A percentile compares a stretch with the other conserved stretches of the same genome.
phyloP scores from a whole-genome alignment of 2,329 filamentous ascomycete species.

The Fusarium compactum region DNA sequence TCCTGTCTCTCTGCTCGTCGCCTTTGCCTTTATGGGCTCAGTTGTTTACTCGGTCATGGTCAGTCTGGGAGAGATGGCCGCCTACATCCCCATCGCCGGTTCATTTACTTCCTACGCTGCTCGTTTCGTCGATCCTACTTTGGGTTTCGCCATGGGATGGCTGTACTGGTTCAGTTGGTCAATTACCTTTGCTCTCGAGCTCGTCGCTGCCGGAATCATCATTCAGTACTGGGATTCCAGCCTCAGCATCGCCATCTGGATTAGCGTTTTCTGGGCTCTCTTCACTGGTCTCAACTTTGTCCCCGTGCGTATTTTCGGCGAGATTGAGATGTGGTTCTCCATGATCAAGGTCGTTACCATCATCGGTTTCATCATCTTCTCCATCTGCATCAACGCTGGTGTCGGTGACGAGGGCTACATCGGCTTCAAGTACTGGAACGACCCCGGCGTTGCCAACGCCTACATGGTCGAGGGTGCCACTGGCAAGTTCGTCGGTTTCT shows the following conservation, averaged over 20 bases:
- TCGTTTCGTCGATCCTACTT: conserved; percentile 78
- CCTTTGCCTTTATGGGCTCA: conserved; percentile 76
- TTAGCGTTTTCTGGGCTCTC: conserved; percentile 77
- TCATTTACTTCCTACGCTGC: conserved; percentile 82
- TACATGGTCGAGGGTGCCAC: conserved; percentile 66
- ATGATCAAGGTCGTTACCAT: conserved; percentile 82
- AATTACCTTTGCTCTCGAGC: conserved; percentile 78
- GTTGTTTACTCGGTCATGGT: conserved; percentile 83
- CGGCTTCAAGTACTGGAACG: conserved; percentile 78
- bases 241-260: conserved; percentile 77
- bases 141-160: conserved; percentile 85
- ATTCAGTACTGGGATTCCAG: conserved; percentile 78
- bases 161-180: conserved; percentile 86
- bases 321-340: conserved; percentile 83
- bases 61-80: conserved; percentile 77
- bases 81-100: conserved; percentile 80
- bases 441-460: conserved; percentile 75
- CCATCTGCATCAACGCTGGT: conserved; percentile 79
- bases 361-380: conserved; percentile 80
- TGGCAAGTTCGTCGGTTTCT: conserved; percentile 76
- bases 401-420: conserved; percentile 77
- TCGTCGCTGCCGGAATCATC: conserved; percentile 78
- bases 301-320: conserved; percentile 78
- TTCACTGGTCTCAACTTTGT: conserved; percentile 78
- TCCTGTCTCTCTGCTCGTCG: conserved; percentile 74